A percentile compares a stretch with the other conserved stretches of the same genome.
phyloP scores from a whole-genome alignment of 495 filamentous ascomycete genomes.

The Cryomyces minteri region DNA sequence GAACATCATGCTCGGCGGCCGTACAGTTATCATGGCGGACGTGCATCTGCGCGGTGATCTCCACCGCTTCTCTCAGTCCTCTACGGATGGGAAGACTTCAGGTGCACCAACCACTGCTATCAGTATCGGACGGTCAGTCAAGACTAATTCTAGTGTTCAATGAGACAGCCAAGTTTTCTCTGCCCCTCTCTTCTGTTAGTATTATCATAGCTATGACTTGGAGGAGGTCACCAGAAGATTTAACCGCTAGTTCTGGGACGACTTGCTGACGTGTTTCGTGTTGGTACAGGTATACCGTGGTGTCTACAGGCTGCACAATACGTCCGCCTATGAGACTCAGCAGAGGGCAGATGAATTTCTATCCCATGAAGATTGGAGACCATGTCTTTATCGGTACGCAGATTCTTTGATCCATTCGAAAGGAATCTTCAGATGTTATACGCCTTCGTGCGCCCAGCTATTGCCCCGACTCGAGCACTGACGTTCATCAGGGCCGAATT shows the following conservation, averaged over 20 bases:
- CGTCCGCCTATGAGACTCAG: slow-evolving; percentile 61
- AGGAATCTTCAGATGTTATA: background rate
- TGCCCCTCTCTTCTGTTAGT: too few relatives aligned
- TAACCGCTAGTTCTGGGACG: too few relatives aligned
- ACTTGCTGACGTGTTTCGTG: too few relatives aligned
- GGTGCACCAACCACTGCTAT: slow-evolving; percentile 38
- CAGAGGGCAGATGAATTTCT: slow-evolving; percentile 42
- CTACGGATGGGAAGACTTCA: slow-evolving; percentile 7
- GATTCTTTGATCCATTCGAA: background rate
- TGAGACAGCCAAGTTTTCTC: background rate
- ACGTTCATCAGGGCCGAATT: slow-evolving; percentile 7
- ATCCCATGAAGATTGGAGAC: slow-evolving; percentile 77
- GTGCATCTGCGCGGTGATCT: slow-evolving; percentile 88
- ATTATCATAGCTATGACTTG: too few relatives aligned
- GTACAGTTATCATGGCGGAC: slow-evolving; percentile 82
- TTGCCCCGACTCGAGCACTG: background rate
- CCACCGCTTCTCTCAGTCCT: slow-evolving; percentile 20
- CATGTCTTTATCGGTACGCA: slow-evolving; percentile 69
- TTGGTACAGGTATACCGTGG: slow-evolving; percentile 49
- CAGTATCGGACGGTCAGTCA: slow-evolving; percentile 39
- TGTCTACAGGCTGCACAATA: slow-evolving; percentile 52
- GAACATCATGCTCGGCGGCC: slow-evolving; percentile 93
- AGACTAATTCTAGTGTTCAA: background rate
- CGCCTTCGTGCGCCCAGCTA: background rate
- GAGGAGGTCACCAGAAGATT: too few relatives aligned